Conservation (phyloP, 371 early-diverging fungal species). For the Phascolomyces articulosus region DNA sequence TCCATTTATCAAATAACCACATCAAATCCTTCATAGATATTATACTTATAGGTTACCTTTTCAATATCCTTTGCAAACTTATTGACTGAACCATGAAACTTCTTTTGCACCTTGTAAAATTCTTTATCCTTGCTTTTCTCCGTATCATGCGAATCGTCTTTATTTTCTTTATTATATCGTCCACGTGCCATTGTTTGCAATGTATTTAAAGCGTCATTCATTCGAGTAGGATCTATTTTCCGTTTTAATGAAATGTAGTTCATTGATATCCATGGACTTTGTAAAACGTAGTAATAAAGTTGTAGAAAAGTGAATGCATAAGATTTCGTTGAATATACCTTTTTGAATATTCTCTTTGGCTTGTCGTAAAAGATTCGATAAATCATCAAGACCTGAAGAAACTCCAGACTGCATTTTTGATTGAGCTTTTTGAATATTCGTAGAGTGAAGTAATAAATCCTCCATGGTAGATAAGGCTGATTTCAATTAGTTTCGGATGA, state of each 20-base stretch:
- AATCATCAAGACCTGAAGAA: conserved; percentile 7
- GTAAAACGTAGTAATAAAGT: no score
- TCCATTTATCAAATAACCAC: no score
- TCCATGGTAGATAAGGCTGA: conserved; percentile 6
- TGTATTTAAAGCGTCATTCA: background rate
- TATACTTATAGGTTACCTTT: conserved; percentile 42
- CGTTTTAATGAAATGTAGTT: no score
- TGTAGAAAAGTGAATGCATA: no score
- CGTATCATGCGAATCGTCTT: conserved; percentile 3
- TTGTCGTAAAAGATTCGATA: conserved; percentile 14
- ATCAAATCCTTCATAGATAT: background rate
- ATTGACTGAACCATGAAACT: conserved; percentile 56
- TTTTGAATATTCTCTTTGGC: conserved; percentile 25
- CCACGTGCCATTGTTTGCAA: conserved; percentile 5
- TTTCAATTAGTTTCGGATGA: background rate
- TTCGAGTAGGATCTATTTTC: background rate
- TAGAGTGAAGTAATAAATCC: conserved; percentile 8
- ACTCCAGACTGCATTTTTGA: conserved; percentile 13
- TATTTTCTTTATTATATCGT: conserved; percentile 7
- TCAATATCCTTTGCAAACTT: conserved; percentile 79
- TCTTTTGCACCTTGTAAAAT: conserved; percentile 61
- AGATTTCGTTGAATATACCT: conserved; percentile 14
- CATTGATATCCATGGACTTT: no score
- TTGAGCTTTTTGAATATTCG: conserved; percentile 15
- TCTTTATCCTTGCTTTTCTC: conserved; percentile 15